Evolutionary conservation across 1,284 basidiomycete species (phyloP).

Genomic region (Ustilago nuda): DNA sequence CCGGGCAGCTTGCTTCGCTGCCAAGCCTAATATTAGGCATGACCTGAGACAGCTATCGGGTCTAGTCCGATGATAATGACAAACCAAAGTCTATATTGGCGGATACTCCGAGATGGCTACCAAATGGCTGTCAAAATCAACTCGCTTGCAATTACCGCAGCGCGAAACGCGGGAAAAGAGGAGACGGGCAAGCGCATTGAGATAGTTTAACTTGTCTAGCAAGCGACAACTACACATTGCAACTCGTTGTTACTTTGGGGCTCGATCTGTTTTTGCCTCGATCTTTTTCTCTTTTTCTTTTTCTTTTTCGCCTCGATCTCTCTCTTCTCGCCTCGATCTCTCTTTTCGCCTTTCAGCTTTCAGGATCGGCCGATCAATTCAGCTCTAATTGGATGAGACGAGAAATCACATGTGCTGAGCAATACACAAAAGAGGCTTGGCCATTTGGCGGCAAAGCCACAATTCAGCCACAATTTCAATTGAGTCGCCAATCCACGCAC

Average conservation of each 20-base stretch:
- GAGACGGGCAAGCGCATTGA: not conserved
- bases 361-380: not conserved
- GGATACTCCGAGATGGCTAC: not conserved
- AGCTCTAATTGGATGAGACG: not conserved
- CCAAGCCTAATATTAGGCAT: not conserved
- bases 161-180: not conserved
- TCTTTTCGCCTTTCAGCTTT: not conserved
- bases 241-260: not conserved
- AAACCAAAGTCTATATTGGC: not conserved
- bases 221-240: not conserved
- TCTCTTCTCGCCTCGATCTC: no score
- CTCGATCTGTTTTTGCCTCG: no score
- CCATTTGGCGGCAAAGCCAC: not conserved
- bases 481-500: not conserved
- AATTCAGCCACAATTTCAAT: slow-evolving; percentile 4
- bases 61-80: not conserved
- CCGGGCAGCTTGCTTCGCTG: not conserved
- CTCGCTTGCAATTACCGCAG: slow-evolving; percentile 4
- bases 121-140: not conserved
- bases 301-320: no score
- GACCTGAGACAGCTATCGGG: not conserved
- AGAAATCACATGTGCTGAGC: not conserved
- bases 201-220: not conserved
- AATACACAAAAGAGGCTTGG: not conserved
- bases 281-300: no score